Evolutionary conservation across 768 basidiomycete genomes (phyloP).

Genomic region (Russula olivacea): DNA sequence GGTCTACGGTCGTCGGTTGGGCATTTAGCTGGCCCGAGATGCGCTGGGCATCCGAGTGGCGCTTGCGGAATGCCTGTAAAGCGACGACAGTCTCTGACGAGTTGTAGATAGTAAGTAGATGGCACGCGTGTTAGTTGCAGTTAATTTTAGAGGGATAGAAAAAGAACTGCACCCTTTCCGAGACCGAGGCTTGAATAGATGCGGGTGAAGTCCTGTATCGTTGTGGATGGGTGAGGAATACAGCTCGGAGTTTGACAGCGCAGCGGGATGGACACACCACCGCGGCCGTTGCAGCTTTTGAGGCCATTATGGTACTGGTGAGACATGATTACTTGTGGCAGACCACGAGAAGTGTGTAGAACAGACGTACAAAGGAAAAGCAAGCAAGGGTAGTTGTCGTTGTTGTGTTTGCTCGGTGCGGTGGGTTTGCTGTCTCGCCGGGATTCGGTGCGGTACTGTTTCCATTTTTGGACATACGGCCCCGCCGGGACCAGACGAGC

Average conservation of each 20-base stretch:
- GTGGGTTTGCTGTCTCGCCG: neutral
- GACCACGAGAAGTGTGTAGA: neutral
- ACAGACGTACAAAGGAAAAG: slow-evolving; percentile 10
- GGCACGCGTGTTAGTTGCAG: neutral
- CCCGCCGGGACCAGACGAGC: neutral
- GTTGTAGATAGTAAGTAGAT: neutral
- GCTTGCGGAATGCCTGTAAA: slow-evolving; percentile 94
- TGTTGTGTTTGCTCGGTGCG: neutral
- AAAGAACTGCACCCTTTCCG: slow-evolving; percentile 65
- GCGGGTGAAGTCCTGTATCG: slow-evolving; percentile 68
- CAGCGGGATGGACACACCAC: slow-evolving; percentile 35
- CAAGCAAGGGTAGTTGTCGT: neutral
- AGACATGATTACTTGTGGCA: neutral
- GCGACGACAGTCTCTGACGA: slow-evolving; percentile 77
- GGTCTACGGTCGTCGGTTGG: slow-evolving; percentile 80
- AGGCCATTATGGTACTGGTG: slow-evolving; percentile 44
- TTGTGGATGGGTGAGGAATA: slow-evolving; percentile 12
- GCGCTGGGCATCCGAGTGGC: slow-evolving; percentile 83
- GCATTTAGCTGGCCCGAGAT: slow-evolving; percentile 54
- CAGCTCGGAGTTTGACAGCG: slow-evolving; percentile 12
- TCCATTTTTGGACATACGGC: slow-evolving; percentile 1
- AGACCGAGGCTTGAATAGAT: slow-evolving; percentile 78
- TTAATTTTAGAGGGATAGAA: neutral
- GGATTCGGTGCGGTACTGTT: neutral
- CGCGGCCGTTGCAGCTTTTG: slow-evolving; percentile 64